phyloP scores from a whole-genome alignment of 139 green algal genomes.

The Chlorella sp. region DNA sequence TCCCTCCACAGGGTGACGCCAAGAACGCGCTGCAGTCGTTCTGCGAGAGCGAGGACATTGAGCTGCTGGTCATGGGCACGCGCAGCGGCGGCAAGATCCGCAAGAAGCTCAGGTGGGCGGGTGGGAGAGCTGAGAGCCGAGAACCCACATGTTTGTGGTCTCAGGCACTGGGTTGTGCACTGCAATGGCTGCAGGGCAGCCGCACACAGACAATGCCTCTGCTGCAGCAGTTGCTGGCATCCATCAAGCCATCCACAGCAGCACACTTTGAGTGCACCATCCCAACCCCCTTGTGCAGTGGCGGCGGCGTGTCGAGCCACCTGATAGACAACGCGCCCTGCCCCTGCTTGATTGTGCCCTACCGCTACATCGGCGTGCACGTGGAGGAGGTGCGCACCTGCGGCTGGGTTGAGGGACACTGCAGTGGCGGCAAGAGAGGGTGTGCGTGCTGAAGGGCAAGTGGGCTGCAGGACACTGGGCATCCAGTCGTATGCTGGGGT shows the following conservation, averaged over 20 bases:
- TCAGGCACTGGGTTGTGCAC: too few species aligned
- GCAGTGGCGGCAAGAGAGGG: too few species aligned
- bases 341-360: constrained; percentile 56
- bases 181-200: too few species aligned
- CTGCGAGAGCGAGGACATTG: constrained; percentile 50
- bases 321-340: constrained; percentile 57
- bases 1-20: constrained; percentile 46
- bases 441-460: too few species aligned
- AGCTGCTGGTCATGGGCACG: constrained; percentile 60
- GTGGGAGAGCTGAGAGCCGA: background rate
- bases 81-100: constrained; percentile 30
- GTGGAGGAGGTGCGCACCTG: too few species aligned
- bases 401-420: too few species aligned
- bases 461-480: too few species aligned
- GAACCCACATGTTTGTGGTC: too few species aligned
- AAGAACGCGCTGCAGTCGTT: constrained; percentile 39
- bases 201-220: too few species aligned
- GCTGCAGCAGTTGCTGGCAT: too few species aligned
- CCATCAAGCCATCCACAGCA: too few species aligned
- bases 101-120: constrained; percentile 46
- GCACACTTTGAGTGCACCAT: background rate
- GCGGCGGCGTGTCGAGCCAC: constrained; percentile 41
- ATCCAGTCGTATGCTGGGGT: too few species aligned
- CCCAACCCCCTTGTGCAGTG: constrained; percentile 2
- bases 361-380: background rate